Conservation (phyloP, 371 early-diverging fungal species). For the Funneliformis caledonium region DNA sequence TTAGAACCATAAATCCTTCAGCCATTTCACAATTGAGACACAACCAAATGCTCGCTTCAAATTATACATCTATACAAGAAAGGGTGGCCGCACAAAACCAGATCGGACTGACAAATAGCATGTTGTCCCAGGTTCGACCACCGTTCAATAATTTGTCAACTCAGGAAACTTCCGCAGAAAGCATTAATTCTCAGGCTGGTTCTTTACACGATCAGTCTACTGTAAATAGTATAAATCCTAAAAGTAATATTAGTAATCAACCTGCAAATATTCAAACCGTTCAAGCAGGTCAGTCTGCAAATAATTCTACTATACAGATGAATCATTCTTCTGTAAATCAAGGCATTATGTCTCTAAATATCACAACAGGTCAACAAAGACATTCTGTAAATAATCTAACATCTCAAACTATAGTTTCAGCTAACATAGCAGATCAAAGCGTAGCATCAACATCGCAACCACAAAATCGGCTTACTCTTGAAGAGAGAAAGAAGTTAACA, state of each 20-base stretch:
- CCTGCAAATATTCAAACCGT: background rate
- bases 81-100: too few species aligned
- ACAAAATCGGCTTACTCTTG: background rate
- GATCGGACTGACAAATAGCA: too few species aligned
- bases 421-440: background rate
- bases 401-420: background rate
- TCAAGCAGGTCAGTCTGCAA: background rate
- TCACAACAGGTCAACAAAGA: background rate
- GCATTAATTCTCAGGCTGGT: background rate
- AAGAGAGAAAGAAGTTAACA: background rate
- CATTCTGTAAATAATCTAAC: too few species aligned
- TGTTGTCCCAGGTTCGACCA: too few species aligned
- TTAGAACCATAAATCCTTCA: background rate
- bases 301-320: background rate
- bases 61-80: background rate
- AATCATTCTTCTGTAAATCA: too few species aligned
- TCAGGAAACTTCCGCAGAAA: too few species aligned
- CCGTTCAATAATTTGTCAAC: too few species aligned
- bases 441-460: background rate
- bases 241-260: background rate
- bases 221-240: background rate
- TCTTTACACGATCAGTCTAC: background rate
- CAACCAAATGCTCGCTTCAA: background rate
- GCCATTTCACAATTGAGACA: background rate
- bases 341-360: background rate